Evolutionary conservation across 2,329 filamentous ascomycete genomes (phyloP).

Genomic region (Cordyceps militaris): DNA sequence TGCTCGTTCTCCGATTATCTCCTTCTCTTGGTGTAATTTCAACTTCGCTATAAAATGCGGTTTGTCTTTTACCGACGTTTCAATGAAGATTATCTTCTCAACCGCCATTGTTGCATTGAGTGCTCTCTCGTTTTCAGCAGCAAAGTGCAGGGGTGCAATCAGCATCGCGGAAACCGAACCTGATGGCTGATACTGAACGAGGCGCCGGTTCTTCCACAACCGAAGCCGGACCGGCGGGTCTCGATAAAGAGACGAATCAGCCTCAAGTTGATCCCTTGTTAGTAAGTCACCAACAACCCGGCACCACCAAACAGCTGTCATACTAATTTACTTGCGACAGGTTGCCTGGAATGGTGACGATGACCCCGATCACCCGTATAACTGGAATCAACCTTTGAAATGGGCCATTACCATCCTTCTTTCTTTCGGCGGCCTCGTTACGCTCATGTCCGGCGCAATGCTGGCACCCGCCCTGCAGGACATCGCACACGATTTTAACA

Average conservation of each 20-base stretch:
- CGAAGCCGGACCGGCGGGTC: neutral
- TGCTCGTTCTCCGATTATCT: neutral
- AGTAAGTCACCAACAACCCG: neutral
- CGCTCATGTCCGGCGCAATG: conserved; percentile 30
- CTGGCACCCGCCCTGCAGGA: conserved; percentile 28
- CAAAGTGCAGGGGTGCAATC: neutral
- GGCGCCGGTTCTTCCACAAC: neutral
- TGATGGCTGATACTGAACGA: neutral
- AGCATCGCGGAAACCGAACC: neutral
- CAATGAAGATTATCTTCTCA: neutral
- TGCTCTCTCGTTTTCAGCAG: neutral
- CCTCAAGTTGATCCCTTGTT: neutral
- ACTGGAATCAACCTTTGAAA: conserved; percentile 14
- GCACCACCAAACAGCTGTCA: neutral
- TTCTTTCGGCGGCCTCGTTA: conserved; percentile 29
- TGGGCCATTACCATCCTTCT: conserved; percentile 23
- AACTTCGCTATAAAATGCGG: neutral
- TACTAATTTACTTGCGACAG: neutral
- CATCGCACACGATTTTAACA: conserved; percentile 25
- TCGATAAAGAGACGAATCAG: neutral
- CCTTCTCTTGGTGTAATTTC: neutral
- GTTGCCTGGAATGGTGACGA: conserved; percentile 42
- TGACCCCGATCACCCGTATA: conserved; percentile 28
- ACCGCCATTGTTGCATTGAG: neutral
- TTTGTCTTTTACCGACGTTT: neutral